phyloP scores from a whole-genome alignment of 805 yeast genomes.

The Barnettozyma sp. region DNA sequence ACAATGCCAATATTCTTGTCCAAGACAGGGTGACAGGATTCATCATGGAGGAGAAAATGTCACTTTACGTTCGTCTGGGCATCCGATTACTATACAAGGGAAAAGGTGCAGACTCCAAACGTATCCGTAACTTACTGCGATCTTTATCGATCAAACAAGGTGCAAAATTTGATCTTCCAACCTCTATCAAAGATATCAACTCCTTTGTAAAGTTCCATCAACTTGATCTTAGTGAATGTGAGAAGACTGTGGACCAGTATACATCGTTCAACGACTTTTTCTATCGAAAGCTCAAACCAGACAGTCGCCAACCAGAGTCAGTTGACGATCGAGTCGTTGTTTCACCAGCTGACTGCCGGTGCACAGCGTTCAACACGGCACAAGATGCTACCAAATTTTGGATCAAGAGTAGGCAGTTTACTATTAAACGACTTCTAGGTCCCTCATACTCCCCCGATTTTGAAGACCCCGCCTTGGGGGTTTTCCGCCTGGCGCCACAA shows the following conservation, averaged over 20 bases:
- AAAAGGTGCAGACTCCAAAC: constrained; percentile 50
- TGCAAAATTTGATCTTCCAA: constrained; percentile 64
- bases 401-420: constrained; percentile 83
- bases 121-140: constrained; percentile 53
- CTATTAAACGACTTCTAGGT: constrained; percentile 53
- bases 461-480: constrained; percentile 49
- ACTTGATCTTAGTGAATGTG: constrained; percentile 68
- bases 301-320: constrained; percentile 62
- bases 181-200: constrained; percentile 58
- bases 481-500: constrained; percentile 92
- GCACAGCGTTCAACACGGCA: constrained; percentile 59
- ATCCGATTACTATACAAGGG: constrained; percentile 79
- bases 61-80: constrained; percentile 80
- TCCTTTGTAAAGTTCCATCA: constrained; percentile 79
- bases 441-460: constrained; percentile 34
- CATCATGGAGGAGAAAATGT: constrained; percentile 89
- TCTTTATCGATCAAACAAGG: constrained; percentile 79
- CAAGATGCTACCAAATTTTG: constrained; percentile 64
- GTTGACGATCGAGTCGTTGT: constrained; percentile 11
- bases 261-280: constrained; percentile 84
- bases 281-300: constrained; percentile 67
- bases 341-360: constrained; percentile 78
- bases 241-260: constrained; percentile 39
- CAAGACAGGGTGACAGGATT: constrained; percentile 89
- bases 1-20: constrained; percentile 89